Percentiles rank a stretch among this genome's conserved stretches.
Evolutionary conservation across 257 asterid species (phyloP).

Genomic region (Jaltomata sinuosa): DNA sequence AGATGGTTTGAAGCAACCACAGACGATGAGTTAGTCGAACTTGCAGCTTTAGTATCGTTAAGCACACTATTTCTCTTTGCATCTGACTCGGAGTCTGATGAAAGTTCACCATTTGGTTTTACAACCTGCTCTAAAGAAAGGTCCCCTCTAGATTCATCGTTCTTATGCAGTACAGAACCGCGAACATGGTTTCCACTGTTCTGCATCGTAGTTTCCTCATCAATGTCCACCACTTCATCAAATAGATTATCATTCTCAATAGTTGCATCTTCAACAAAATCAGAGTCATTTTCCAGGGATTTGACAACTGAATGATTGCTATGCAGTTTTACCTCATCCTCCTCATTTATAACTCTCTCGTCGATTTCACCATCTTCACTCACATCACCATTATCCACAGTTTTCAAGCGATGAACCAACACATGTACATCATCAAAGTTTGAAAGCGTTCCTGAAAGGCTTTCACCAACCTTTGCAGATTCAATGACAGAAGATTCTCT

Average conservation of each 20-base stretch:
- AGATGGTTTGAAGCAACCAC: conserved; percentile 1
- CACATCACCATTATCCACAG: neutral
- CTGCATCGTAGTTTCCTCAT: conserved; percentile 19
- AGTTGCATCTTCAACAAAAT: conserved; percentile 63
- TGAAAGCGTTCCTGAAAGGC: conserved; percentile 1
- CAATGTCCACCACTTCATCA: conserved; percentile 20
- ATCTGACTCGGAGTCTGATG: conserved; percentile 5
- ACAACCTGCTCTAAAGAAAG: conserved; percentile 17
- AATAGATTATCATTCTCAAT: conserved; percentile 29
- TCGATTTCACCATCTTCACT: conserved; percentile 7
- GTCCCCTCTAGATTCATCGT: conserved; percentile 4
- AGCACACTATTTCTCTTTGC: neutral
- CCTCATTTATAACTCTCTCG: neutral
- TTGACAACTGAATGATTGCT: conserved; percentile 18
- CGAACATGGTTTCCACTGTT: neutral
- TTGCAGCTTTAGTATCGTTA: neutral
- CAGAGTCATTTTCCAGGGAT: conserved; percentile 31
- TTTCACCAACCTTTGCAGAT: conserved; percentile 9
- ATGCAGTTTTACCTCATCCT: conserved; percentile 10
- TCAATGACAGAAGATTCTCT: conserved; percentile 9
- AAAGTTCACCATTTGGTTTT: conserved; percentile 11
- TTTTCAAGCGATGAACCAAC: conserved; percentile 21
- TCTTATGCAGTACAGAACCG: neutral
- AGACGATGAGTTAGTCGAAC: neutral
- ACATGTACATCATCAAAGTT: conserved; percentile 19